These are phyloP conservation scores for Leccinum disarticulatum DNA, from an alignment of 768 basidiomycete species.

Conservation along the genomic window DNA sequence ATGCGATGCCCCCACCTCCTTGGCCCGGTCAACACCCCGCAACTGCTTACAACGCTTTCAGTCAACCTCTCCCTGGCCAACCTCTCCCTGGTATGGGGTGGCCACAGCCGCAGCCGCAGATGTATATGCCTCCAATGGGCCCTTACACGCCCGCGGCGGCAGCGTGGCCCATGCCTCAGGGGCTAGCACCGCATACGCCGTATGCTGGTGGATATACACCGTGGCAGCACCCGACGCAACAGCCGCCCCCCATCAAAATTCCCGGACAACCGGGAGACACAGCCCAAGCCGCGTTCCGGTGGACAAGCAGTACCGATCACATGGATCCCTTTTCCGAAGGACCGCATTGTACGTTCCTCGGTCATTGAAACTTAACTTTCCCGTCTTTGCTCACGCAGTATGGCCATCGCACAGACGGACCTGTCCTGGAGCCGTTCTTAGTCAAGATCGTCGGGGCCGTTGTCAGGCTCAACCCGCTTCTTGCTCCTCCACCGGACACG, in stretches of 20 bases:
- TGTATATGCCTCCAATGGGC: constrained; percentile 15
- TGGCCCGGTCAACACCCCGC: constrained; percentile 21
- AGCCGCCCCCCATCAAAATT: constrained; percentile 23
- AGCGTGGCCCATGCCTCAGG: constrained; percentile 28
- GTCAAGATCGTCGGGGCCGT: constrained; percentile 47
- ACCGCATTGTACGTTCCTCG: constrained; percentile 39
- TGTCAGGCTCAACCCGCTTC: constrained; percentile 60
- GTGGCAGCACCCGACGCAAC: constrained; percentile 30
- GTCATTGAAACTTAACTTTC: not conserved
- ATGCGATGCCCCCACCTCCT: constrained; percentile 18
- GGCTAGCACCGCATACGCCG: constrained; percentile 23
- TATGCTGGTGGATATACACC: constrained; percentile 23
- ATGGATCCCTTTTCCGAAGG: constrained; percentile 41
- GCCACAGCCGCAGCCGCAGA: constrained; percentile 9
- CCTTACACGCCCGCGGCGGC: constrained; percentile 26
- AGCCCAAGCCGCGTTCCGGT: constrained; percentile 29
- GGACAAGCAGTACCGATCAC: constrained; percentile 32
- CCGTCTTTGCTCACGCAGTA: constrained; percentile 12
- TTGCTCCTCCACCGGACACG: constrained; percentile 45
- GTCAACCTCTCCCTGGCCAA: constrained; percentile 34
- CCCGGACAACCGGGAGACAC: constrained; percentile 25
- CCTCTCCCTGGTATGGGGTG: constrained; percentile 31
- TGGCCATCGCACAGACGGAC: constrained; percentile 50
- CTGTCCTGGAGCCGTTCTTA: constrained; percentile 65
- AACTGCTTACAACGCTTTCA: constrained; percentile 30